These are phyloP conservation scores for Tulasnella sp. DNA, from an alignment of 768 basidiomycete genomes.

Conservation along the genomic window DNA sequence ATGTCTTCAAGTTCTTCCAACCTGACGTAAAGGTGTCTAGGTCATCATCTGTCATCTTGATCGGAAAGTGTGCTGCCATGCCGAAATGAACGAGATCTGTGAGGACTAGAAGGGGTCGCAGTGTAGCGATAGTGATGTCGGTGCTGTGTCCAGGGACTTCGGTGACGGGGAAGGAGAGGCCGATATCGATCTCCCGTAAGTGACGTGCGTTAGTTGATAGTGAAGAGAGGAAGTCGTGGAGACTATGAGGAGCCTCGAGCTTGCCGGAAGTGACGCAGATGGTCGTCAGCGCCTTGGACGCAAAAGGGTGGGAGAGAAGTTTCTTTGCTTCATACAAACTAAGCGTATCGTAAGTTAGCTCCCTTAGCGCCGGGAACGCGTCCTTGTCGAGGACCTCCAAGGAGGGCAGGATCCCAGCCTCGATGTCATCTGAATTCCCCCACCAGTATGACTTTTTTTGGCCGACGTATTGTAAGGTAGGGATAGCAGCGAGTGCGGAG, in stretches of 20 bases:
- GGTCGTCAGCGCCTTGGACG: background rate
- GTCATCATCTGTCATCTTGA: conserved; percentile 8
- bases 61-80: conserved; percentile 9
- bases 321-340: conserved; percentile 2
- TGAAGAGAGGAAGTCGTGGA: conserved; percentile 6
- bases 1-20: background rate
- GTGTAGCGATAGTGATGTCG: background rate
- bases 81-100: conserved; percentile 4
- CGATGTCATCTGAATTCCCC: conserved; percentile 9
- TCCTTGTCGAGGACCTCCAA: background rate
- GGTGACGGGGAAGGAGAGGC: conserved; percentile 1
- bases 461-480: conserved; percentile 3
- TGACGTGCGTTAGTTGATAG: background rate
- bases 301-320: background rate
- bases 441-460: conserved; percentile 11
- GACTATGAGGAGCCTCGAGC: background rate
- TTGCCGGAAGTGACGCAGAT: conserved; percentile 7
- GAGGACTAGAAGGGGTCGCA: background rate
- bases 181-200: conserved; percentile 3
- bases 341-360: conserved; percentile 9
- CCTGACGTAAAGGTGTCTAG: conserved; percentile 3
- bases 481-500: background rate
- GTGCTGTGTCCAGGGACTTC: conserved; percentile 6
- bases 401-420: background rate
- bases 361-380: conserved; percentile 6